Base-by-base conservation (phyloP, 1,284 basidiomycete genomes). In the Fomitiporia mediterranea region DNA sequence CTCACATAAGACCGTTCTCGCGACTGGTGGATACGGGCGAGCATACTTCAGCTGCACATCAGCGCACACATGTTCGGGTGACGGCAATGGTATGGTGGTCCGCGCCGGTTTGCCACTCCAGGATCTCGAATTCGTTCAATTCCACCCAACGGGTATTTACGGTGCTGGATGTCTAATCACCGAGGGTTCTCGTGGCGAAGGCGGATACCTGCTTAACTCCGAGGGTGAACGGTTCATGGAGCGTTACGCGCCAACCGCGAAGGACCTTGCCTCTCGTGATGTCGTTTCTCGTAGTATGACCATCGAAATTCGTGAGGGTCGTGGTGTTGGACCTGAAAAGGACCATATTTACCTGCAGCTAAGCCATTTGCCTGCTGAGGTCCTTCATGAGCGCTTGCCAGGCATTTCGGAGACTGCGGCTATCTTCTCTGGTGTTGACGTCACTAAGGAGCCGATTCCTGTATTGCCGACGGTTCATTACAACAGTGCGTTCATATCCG, bases 211-310 rank as follows among this genome's bases (percentile, higher is more conserved):
- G 64, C 79, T 99, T 71, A 99, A 99, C 80, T 94, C 94, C 8
- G 91, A 98, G 79, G 97, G 97, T 72, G 97, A 99, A 75, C 91
- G 97, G 62, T 99, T 99, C 81, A 99, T 99, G 97, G 96, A 99
- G 75, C 92, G 96, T 73, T 97, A 98, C 72, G 97, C 97, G 1
- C 97, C 97, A 17, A 98, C 96, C 51, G 97, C 97, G 63, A 99
- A 99, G 81, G 97, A 99, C 80, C 84, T 99, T 63, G 97, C 97
- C 42, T 99, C 97, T 55, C 94, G 97, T 72, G 97, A 99, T 70
- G 97, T 99, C 70, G 97, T 99, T 50, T 99, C 97, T 57, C 93
- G 97, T 66, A 96, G 92, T 58, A 99, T 99, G 96, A 99, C 97
- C 52, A 82, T 99, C 65, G 97, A 99, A 74, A 94, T 99, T 69